phyloP scores from a whole-genome alignment of 768 basidiomycete genomes.

The Kondoa subrosea region DNA sequence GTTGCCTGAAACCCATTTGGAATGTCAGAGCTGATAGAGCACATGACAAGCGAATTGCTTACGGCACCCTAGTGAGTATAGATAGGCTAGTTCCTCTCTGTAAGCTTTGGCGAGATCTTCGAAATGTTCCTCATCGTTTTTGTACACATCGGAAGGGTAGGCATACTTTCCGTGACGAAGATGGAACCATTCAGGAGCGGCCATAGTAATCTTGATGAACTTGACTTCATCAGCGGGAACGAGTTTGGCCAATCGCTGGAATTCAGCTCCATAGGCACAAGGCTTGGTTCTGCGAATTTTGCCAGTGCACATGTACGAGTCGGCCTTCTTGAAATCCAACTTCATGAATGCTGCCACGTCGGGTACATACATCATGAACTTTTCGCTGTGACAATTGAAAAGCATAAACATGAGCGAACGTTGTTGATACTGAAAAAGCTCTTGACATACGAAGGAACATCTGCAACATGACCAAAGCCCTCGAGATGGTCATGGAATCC shows the following conservation, averaged over 20 bases:
- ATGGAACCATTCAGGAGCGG: not conserved
- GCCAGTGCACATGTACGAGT: not conserved
- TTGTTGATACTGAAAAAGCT: no score
- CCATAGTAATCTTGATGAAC: not conserved
- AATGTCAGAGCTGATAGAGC: not conserved
- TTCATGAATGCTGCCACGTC: not conserved
- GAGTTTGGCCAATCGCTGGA: not conserved
- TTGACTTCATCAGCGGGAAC: not conserved
- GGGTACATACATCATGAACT: not conserved
- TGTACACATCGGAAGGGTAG: not conserved
- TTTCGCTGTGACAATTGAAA: not conserved
- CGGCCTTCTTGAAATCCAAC: not conserved
- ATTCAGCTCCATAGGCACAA: not conserved
- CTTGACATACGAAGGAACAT: not conserved
- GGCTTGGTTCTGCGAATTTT: not conserved
- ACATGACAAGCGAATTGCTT: not conserved
- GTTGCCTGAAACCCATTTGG: slow-evolving; percentile 32
- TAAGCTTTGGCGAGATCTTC: slow-evolving; percentile 41
- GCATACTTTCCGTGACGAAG: not conserved
- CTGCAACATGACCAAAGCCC: not conserved
- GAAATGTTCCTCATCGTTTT: slow-evolving; percentile 38
- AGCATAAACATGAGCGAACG: no score
- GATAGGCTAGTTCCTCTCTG: slow-evolving; percentile 36
- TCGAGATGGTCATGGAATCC: not conserved
- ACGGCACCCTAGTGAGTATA: slow-evolving; percentile 36